A percentile compares a stretch with the other conserved stretches of the same genome.
Evolutionary conservation across 2,329 filamentous ascomycete genomes (phyloP).

Genomic region (Teratosphaeria gauchensis): DNA sequence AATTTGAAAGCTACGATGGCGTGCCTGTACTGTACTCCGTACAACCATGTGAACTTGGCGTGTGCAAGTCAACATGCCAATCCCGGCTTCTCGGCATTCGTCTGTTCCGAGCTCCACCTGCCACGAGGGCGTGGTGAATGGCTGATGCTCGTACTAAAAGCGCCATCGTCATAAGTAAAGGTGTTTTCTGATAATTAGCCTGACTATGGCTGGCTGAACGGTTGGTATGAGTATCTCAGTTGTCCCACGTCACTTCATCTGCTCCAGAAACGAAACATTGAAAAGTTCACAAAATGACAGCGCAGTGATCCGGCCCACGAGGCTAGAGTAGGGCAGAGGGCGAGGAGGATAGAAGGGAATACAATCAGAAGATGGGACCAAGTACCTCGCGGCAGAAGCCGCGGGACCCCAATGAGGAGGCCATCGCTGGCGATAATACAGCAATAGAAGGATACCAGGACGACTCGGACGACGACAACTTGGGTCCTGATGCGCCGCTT

Average conservation of each 20-base stretch:
- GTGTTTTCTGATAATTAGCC: background rate
- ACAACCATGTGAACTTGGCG: too few species aligned
- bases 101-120: background rate
- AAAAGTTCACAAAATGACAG: background rate
- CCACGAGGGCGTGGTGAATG: too few species aligned
- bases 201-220: background rate
- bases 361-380: background rate
- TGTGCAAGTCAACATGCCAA: too few species aligned
- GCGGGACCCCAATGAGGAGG: constrained; percentile 7
- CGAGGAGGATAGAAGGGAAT: background rate
- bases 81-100: background rate
- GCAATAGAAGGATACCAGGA: constrained; percentile 18
- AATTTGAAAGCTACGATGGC: too few species aligned
- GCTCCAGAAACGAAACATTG: background rate
- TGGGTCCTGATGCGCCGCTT: constrained; percentile 15
- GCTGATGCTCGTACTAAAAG: background rate
- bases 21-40: too few species aligned
- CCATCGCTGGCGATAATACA: constrained; percentile 1
- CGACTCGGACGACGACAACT: constrained; percentile 19
- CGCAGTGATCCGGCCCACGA: background rate
- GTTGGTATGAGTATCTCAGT: background rate
- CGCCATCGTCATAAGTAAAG: background rate
- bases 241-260: background rate
- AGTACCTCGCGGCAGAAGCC: background rate
- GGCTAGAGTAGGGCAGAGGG: too few species aligned